These are phyloP conservation scores for Russula ochroleuca DNA, from an alignment of 768 basidiomycete species.

Conservation along the genomic window DNA sequence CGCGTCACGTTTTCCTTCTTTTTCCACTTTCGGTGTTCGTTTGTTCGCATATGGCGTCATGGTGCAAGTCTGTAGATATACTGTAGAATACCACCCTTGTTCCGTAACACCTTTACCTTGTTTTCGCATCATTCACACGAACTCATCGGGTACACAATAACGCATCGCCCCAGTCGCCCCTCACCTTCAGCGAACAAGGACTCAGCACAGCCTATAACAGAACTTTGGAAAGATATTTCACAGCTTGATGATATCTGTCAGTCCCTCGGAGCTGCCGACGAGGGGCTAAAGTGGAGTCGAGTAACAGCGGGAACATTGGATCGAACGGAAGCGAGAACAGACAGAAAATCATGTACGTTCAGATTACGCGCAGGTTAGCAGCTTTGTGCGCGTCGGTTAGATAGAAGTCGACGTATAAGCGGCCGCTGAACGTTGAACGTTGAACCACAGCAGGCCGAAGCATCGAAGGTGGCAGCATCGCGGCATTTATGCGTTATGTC, in stretches of 20 bases:
- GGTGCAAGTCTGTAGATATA: conserved; percentile 1
- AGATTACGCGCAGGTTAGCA: background rate
- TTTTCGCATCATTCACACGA: background rate
- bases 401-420: background rate
- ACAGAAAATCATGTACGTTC: background rate
- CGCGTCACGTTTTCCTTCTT: background rate
- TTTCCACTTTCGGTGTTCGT: background rate
- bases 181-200: background rate
- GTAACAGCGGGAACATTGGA: background rate
- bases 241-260: background rate
- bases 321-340: conserved; percentile 7
- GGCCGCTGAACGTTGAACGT: background rate
- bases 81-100: background rate
- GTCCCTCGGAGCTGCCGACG: background rate
- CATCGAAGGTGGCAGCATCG: conserved; percentile 3
- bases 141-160: background rate
- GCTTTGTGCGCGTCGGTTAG: background rate
- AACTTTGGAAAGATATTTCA: background rate
- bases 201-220: background rate
- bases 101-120: background rate
- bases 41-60: background rate
- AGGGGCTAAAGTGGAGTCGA: background rate
- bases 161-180: too few species aligned
- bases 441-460: background rate
- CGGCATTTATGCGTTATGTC: conserved; percentile 8